Conservation (phyloP, 2,329 filamentous ascomycete genomes). For the Neopestalotiopsis sp. region DNA sequence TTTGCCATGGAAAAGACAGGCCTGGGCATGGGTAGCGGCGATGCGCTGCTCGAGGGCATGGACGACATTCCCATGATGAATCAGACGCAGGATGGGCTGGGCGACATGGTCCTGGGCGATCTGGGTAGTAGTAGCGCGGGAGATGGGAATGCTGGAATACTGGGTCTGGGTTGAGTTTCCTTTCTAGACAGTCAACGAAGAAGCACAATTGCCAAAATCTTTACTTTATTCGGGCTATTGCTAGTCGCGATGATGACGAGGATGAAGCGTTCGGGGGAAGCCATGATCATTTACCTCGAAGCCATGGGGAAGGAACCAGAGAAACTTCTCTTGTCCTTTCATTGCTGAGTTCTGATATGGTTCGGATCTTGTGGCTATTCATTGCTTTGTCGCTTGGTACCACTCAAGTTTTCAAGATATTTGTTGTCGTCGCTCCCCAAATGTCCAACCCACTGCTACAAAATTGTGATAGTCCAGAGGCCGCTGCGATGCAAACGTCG, state of each 20-base stretch:
- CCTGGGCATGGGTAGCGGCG: slow-evolving; percentile 29
- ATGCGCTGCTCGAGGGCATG: slow-evolving; percentile 31
- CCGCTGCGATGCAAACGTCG: too few relatives aligned
- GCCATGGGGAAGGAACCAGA: too few relatives aligned
- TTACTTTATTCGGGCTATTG: background rate
- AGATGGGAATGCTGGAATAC: background rate
- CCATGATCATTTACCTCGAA: too few relatives aligned
- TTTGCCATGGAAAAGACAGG: slow-evolving; percentile 31
- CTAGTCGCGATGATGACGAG: background rate
- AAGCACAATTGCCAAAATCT: background rate
- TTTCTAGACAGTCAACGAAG: background rate
- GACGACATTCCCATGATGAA: slow-evolving; percentile 17
- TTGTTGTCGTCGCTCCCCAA: too few relatives aligned
- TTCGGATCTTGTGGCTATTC: too few relatives aligned
- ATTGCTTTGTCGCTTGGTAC: too few relatives aligned
- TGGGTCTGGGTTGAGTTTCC: background rate
- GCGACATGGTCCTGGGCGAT: slow-evolving; percentile 5
- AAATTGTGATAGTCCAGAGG: too few relatives aligned
- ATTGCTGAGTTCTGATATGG: too few relatives aligned
- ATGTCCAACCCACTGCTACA: too few relatives aligned
- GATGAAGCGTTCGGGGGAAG: too few relatives aligned
- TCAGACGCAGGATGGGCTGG: slow-evolving; percentile 9
- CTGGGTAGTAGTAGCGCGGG: background rate
- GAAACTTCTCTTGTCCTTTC: too few relatives aligned
- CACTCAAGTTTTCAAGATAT: too few relatives aligned